phyloP scores from a whole-genome alignment of 352 stramenopile species.

The Saprolegnia diclina region DNA sequence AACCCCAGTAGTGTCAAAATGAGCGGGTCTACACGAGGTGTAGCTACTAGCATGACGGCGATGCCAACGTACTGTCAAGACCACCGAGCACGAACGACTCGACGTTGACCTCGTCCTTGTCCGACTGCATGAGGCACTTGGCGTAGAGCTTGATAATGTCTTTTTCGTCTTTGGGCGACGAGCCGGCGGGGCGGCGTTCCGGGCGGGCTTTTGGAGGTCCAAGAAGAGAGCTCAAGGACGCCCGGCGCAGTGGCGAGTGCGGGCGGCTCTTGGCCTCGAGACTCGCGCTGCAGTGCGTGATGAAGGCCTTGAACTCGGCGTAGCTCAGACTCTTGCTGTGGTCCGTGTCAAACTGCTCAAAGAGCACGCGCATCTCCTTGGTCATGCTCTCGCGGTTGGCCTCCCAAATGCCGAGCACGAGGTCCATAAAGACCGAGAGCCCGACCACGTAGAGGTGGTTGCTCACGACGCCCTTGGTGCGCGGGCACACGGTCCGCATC shows the following conservation, averaged over 20 bases:
- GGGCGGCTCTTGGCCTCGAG: neutral
- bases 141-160: slow-evolving; percentile 25
- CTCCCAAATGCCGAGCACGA: slow-evolving; percentile 20
- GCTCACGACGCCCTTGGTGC: slow-evolving; percentile 5
- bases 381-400: slow-evolving; percentile 11
- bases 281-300: slow-evolving; percentile 1
- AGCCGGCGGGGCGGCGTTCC: neutral
- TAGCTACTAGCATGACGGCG: neutral
- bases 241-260: neutral
- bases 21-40: slow-evolving; percentile 8
- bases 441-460: slow-evolving; percentile 18
- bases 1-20: slow-evolving; percentile 23
- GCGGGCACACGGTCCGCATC: slow-evolving; percentile 15
- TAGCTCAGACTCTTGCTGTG: slow-evolving; percentile 24
- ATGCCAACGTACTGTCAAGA: slow-evolving; percentile 18
- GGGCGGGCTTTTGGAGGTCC: neutral
- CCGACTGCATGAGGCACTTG: slow-evolving; percentile 28
- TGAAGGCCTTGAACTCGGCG: slow-evolving; percentile 25
- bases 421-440: slow-evolving; percentile 14
- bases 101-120: slow-evolving; percentile 25
- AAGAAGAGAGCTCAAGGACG: neutral
- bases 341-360: slow-evolving; percentile 26
- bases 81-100: slow-evolving; percentile 26
- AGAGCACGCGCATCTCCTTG: slow-evolving; percentile 21
- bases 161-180: slow-evolving; percentile 17